Base-by-base conservation (phyloP, 371 early-diverging fungal genomes). In the Syncephalastrum racemosum region DNA sequence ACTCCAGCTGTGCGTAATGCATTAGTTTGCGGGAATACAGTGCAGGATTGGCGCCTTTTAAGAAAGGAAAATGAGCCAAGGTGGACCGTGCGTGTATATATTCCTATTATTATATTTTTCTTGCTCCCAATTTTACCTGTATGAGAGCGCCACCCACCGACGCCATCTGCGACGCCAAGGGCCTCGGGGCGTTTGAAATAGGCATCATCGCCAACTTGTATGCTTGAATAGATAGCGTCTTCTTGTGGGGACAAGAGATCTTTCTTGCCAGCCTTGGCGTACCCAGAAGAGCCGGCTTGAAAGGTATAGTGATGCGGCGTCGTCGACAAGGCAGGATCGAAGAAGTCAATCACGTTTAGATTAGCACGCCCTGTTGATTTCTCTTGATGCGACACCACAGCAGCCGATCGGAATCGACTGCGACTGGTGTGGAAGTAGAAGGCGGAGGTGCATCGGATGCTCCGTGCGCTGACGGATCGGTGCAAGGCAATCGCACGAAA, bases 1-100 rank as follows among this genome's bases (percentile, higher is more conserved):
- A 66, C 64, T 96, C 94, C 45, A 78, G 46, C 53, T 75, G 79
- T 16, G 87, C 84, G 64, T 94, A 90, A 72, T 94, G 93, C 96
- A 96, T 96, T 56, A 96, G 63, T 56, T 91, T 89, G 36, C 88
- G 83, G 13, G 94, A 88, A 69, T 88, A 94, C 36, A 93, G 70
- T 13, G 92, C 89, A 20, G 96, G 90, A 62, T 94, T 89, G 4
- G 92, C 91, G 20, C 86, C 87, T 85, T 46, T 42, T 46, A 23
- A 46, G 24, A 39, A 22, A 46, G 24, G 24, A 22, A 50, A 60
- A 41, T 46, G 22, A 53, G 25, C 13, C 46, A 23, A 20, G 22
- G 51, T 40, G 31, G 36, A 36, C 36, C 22, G 19, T 43, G 22
- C 45, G 20, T 57, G 15, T 53, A 18, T 44, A 36, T 54, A 36